Conservation (phyloP, 495 filamentous ascomycete genomes). For the Neurospora tetraspora region DNA sequence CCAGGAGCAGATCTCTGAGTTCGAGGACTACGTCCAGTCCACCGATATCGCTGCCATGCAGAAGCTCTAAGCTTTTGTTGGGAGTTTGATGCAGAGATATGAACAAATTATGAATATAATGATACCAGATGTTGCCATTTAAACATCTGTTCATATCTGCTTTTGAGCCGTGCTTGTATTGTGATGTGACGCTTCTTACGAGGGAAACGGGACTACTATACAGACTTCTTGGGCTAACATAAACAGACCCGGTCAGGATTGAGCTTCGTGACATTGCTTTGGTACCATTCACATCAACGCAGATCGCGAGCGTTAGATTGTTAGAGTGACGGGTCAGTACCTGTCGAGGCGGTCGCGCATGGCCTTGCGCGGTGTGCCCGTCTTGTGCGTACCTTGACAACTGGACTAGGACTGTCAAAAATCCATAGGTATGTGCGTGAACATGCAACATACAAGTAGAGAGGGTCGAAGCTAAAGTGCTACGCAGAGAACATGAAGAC, state of each 20-base stretch:
- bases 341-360: background rate
- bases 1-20: conserved; percentile 65
- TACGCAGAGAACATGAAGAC: background rate
- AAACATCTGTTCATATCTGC: background rate
- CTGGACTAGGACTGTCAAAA: background rate
- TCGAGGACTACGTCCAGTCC: conserved; percentile 97
- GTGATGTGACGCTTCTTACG: background rate
- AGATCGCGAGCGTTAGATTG: background rate
- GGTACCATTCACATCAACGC: background rate
- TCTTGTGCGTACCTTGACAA: background rate
- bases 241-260: background rate
- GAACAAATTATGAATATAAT: conserved; percentile 16
- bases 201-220: background rate
- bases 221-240: background rate
- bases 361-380: background rate
- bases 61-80: conserved; percentile 22
- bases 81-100: conserved; percentile 12
- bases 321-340: background rate
- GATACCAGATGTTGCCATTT: background rate
- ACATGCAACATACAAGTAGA: background rate
- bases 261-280: background rate
- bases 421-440: background rate
- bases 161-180: background rate
- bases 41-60: conserved; percentile 64
- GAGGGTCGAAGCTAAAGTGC: background rate